Evolutionary conservation across 805 yeast species (phyloP).

Genomic region (Dipodascopsis uninucleata): DNA sequence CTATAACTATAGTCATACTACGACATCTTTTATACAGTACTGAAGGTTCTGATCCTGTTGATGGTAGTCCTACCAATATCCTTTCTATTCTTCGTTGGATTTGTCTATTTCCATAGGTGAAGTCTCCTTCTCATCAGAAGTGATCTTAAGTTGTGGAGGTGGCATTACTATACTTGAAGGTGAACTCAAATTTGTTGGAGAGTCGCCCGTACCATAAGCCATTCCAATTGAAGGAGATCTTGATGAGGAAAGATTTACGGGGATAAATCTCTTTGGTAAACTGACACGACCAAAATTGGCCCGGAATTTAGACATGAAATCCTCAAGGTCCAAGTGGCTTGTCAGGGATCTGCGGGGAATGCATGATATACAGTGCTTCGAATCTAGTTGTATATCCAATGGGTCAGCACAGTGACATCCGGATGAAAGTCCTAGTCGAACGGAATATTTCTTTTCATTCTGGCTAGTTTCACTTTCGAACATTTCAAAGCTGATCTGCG

Average conservation of each 20-base stretch:
- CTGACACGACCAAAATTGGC: slow-evolving; percentile 81
- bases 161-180: too few relatives aligned
- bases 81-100: too few relatives aligned
- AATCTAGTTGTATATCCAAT: slow-evolving; percentile 91
- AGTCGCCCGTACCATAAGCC: too few relatives aligned
- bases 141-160: too few relatives aligned
- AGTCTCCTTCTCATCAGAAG: too few relatives aligned
- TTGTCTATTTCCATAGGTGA: too few relatives aligned
- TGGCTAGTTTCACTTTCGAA: slow-evolving; percentile 55
- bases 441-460: slow-evolving; percentile 74
- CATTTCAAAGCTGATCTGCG: slow-evolving; percentile 90
- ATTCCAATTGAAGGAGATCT: not conserved
- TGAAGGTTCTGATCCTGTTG: too few relatives aligned
- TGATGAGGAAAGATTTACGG: slow-evolving; percentile 58
- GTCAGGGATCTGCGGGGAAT: slow-evolving; percentile 88
- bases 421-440: slow-evolving; percentile 87
- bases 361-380: slow-evolving; percentile 93
- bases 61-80: too few relatives aligned
- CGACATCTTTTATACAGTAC: too few relatives aligned
- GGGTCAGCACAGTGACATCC: slow-evolving; percentile 99
- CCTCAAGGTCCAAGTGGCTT: slow-evolving; percentile 87
- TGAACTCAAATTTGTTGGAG: too few relatives aligned
- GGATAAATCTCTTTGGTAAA: slow-evolving; percentile 67
- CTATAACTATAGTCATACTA: too few relatives aligned
- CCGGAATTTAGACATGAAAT: slow-evolving; percentile 75